Base-by-base conservation (phyloP, 164 flowering plant genomes). In the Tetracentron sinense region DNA sequence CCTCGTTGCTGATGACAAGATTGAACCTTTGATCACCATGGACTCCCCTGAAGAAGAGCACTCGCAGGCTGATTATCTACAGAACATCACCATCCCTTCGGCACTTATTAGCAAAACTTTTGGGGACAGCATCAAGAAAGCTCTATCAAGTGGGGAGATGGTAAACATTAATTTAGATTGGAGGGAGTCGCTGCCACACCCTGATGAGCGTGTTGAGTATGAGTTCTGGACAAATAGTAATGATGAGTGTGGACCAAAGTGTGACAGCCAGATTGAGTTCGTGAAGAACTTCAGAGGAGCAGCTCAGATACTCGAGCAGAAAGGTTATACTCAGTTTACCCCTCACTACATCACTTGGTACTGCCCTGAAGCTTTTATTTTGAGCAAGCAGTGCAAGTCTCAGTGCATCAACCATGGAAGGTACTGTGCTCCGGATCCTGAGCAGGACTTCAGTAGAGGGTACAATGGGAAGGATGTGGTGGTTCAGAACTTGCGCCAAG, bases 311-410 rank as follows among this genome's bases (percentile, higher is more conserved):
- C 89, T 93, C 48, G 96, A 93, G 76, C 68, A 67, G 72, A 83
- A 81, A 58, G 96, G 96, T 2, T 90, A 90, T 71, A 89, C 97
- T 74, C 90, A 81, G 68, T 93, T 93, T 67, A 87, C 89, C 27
- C 98, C 98, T 15, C 98, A 83, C 65, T 93, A 93, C 64, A 89
- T 93, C 35, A 93, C 98, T 61, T 93, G 98, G 98, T 93, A 89
- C 63, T 93, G 98, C 76, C 97, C 98, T 2, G 87, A 81, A 63
- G 86, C 94, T 44, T 93, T 90, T 75, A 62, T 70, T 35, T 72
- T 84, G 78, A 93, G 92, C 78, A 90, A 79, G 69, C 98, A 93
- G 70, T 93, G 98, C 83, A 82, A 80, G 69, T 88, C 96, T 15
- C 98, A 93, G 80, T 93, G 98, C 81, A 93, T 93, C 71, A 93